phyloP scores from a whole-genome alignment of 345 rosid species.

The Citrus mangshanensis region DNA sequence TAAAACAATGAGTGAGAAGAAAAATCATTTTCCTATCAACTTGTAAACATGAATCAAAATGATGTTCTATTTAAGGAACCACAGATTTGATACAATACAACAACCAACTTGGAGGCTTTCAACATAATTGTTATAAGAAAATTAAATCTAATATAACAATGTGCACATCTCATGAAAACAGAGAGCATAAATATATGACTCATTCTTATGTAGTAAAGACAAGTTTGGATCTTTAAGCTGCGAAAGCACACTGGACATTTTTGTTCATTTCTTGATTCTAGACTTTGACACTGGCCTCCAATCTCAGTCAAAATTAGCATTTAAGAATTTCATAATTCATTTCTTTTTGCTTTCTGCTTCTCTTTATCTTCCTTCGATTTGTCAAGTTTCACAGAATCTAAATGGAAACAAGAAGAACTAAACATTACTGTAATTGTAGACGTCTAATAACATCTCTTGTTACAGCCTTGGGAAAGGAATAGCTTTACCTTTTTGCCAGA shows the following conservation, averaged over 20 bases:
- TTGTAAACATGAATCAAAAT: background rate
- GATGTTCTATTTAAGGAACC: background rate
- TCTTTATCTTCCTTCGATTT: slow-evolving; percentile 95
- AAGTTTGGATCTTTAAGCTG: background rate
- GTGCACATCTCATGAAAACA: slow-evolving; percentile 14
- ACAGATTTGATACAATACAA: background rate
- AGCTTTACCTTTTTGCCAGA: slow-evolving; percentile 86
- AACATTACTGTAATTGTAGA: background rate
- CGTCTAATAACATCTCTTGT: background rate
- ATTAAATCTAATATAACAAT: slow-evolving; percentile 10
- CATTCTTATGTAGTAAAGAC: background rate
- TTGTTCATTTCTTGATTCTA: background rate
- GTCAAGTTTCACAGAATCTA: slow-evolving; percentile 87
- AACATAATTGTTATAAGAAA: background rate
- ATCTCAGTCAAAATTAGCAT: slow-evolving; percentile 88
- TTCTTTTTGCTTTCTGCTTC: slow-evolving; percentile 85
- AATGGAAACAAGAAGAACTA: slow-evolving; percentile 7
- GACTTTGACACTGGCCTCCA: slow-evolving; percentile 3
- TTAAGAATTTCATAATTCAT: slow-evolving; percentile 87
- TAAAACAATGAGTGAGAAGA: no score
- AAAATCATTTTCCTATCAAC: background rate
- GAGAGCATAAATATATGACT: slow-evolving; percentile 1
- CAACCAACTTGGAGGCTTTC: slow-evolving; percentile 2
- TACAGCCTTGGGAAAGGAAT: background rate
- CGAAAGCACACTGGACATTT: background rate